phyloP scores from a whole-genome alignment of 257 asterid genomes.

The Solanum gracilifrons region DNA sequence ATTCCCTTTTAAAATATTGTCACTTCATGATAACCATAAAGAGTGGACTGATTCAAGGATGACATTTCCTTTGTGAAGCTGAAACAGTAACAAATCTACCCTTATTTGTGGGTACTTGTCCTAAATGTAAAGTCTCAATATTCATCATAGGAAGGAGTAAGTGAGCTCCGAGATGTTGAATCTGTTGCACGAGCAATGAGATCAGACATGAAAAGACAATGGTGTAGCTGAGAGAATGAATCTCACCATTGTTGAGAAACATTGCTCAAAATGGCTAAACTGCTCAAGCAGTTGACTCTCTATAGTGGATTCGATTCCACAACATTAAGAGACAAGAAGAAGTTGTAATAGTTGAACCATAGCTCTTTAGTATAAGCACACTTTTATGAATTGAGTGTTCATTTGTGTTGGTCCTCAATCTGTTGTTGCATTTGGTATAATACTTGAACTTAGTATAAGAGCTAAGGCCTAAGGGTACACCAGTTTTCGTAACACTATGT shows the following conservation, averaged over 20 bases:
- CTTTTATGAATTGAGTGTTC: neutral
- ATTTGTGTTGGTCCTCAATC: neutral
- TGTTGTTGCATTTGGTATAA: too few species aligned
- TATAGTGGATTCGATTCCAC: neutral
- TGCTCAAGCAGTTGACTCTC: neutral
- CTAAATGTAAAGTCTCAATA: too few species aligned
- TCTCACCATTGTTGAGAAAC: neutral
- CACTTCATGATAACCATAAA: neutral
- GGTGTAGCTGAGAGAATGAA: neutral
- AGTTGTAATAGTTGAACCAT: neutral
- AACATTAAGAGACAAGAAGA: neutral
- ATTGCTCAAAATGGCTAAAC: neutral
- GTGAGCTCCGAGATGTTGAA: neutral
- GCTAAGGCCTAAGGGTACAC: neutral
- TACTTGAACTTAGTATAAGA: too few species aligned
- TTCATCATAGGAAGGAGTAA: neutral
- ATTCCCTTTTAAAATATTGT: neutral
- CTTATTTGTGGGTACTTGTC: too few species aligned
- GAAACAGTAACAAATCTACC: too few species aligned
- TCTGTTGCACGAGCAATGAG: neutral
- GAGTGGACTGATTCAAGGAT: neutral
- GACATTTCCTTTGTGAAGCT: neutral
- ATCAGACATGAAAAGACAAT: neutral
- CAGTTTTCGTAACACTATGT: neutral
- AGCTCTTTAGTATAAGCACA: neutral